Conservation (phyloP, 768 basidiomycete genomes). For the Tubosaeta brunneosetosa region DNA sequence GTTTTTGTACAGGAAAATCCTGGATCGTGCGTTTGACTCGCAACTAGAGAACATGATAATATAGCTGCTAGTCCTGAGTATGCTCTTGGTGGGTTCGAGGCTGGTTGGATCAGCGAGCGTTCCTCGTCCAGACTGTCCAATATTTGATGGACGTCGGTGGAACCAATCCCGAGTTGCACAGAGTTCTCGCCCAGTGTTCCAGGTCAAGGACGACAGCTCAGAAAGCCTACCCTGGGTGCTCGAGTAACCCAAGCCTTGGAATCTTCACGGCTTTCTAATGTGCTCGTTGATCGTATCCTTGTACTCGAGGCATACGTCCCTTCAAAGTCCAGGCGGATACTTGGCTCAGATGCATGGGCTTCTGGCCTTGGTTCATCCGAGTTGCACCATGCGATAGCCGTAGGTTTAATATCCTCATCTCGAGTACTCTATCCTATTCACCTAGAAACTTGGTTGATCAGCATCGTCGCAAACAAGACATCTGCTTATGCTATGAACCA, state of each 20-base stretch:
- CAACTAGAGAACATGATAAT: constrained; percentile 71
- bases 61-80: constrained; percentile 90
- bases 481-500: constrained; percentile 98
- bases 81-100: constrained; percentile 90
- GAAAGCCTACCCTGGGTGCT: constrained; percentile 58
- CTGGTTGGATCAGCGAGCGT: constrained; percentile 67
- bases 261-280: constrained; percentile 34
- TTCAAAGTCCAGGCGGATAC: constrained; percentile 85
- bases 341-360: constrained; percentile 97
- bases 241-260: constrained; percentile 52
- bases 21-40: constrained; percentile 72
- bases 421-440: constrained; percentile 90
- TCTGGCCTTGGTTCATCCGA: constrained; percentile 96
- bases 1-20: constrained; percentile 83
- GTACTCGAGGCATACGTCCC: constrained; percentile 58
- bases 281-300: constrained; percentile 54
- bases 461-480: constrained; percentile 86
- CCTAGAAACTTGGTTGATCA: constrained; percentile 64
- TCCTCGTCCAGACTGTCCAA: constrained; percentile 61
- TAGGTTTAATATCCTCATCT: constrained; percentile 91
- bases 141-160: constrained; percentile 53
- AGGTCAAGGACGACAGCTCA: constrained; percentile 63
- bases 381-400: constrained; percentile 90
- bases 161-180: constrained; percentile 55
- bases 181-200: constrained; percentile 71